Percentiles rank a stretch among this genome's conserved stretches.
phyloP scores from a whole-genome alignment of 2,329 filamentous ascomycete species.

The Ophiostoma sp. region DNA sequence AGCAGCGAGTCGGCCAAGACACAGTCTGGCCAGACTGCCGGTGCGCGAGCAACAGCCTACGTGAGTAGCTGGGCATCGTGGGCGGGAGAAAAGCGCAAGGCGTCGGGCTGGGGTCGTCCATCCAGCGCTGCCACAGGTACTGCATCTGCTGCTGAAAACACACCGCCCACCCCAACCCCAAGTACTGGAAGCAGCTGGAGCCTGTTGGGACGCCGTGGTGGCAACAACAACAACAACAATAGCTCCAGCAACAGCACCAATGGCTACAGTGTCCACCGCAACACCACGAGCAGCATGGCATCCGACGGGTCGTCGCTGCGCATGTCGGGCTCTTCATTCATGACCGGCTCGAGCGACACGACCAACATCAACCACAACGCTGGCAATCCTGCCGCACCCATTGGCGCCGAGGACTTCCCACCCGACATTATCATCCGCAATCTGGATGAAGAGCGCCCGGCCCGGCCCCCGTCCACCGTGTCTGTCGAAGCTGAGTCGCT shows the following conservation, averaged over 20 bases:
- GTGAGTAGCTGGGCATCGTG: conserved; percentile 64
- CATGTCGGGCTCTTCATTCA: conserved; percentile 27
- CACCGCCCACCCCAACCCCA: neutral
- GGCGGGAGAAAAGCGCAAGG: conserved; percentile 71
- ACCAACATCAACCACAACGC: conserved; percentile 16
- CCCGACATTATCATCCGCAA: conserved; percentile 25
- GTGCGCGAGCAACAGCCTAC: conserved; percentile 56
- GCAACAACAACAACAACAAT: conserved; percentile 3
- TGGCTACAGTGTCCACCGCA: conserved; percentile 24
- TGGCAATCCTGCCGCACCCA: neutral
- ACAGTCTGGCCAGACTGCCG: conserved; percentile 45
- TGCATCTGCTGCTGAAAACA: conserved; percentile 4
- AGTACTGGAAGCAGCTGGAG: conserved; percentile 21
- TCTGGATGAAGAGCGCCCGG: conserved; percentile 24
- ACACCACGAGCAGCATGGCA: conserved; percentile 29
- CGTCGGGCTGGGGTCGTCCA: conserved; percentile 39
- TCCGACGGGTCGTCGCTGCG: conserved; percentile 27
- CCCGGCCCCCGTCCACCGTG: neutral
- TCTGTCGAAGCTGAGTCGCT: neutral
- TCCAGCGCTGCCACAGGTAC: conserved; percentile 13
- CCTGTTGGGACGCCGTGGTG: conserved; percentile 21
- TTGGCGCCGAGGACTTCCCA: conserved; percentile 21
- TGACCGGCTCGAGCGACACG: conserved; percentile 23
- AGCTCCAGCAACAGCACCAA: neutral
- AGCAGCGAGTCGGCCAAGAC: conserved; percentile 40